These are phyloP conservation scores for Eutrema heterophyllum DNA, from an alignment of 345 rosid species.

Conservation along the genomic window DNA sequence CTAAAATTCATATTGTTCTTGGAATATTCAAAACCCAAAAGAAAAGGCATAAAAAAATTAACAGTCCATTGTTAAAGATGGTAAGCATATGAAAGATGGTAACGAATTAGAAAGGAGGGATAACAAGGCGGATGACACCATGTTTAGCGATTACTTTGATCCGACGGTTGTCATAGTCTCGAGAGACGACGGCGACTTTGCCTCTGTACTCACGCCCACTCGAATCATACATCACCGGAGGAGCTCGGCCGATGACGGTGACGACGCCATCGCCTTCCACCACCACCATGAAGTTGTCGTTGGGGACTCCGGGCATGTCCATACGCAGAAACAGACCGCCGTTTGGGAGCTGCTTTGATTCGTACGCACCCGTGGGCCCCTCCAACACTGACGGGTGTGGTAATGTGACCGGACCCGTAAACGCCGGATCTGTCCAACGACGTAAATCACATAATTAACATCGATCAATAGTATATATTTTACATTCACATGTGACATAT, in stretches of 20 bases:
- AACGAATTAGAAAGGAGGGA: constrained; percentile 8
- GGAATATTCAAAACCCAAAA: background rate
- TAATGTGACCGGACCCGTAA: background rate
- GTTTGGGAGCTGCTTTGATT: constrained; percentile 20
- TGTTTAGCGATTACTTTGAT: constrained; percentile 6
- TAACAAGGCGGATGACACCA: constrained; percentile 20
- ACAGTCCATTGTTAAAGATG: background rate
- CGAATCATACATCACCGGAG: background rate
- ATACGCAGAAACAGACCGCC: constrained; percentile 27
- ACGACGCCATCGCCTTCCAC: background rate
- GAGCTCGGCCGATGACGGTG: constrained; percentile 14
- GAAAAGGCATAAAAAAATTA: background rate
- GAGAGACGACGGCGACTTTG: constrained; percentile 6
- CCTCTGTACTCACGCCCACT: constrained; percentile 10
- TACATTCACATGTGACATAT: no score
- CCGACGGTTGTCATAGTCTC: background rate
- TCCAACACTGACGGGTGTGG: constrained; percentile 20
- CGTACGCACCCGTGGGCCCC: constrained; percentile 12
- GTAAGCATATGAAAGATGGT: background rate
- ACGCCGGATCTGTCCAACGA: constrained; percentile 19
- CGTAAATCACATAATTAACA: background rate
- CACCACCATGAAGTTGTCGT: background rate
- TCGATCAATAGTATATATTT: background rate
- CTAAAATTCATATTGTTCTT: background rate
- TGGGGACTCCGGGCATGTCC: constrained; percentile 29